Evolutionary conservation across 169 alveolate species (phyloP), one percentile per base, ranked within the genome.

Genomic region (Miamiensis avidus): DNA sequence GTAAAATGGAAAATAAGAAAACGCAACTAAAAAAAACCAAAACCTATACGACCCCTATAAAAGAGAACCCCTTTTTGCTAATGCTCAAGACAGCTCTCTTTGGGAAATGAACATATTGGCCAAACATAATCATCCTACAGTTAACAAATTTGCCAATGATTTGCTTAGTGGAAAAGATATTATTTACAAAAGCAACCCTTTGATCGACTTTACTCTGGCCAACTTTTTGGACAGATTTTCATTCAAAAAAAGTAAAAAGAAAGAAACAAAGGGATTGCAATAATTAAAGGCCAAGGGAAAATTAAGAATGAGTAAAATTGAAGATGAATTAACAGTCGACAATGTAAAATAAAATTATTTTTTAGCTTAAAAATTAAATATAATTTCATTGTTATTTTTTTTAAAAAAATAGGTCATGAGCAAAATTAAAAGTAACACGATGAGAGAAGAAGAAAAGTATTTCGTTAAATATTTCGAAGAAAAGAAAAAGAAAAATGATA

Each of bases 181-280:
- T 1, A 85, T 85, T n/a, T 95, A 93, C 78, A 86, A 91, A 72
- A 96, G 97, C 1, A 95, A 95, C 81, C 98, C 98, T 31, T 88
- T 95, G 72, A 78, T 90, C n/a, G 98, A 95, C 76, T 95, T 95
- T 76, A 81, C 95, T 29, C 75, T 92, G 28, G 93, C 90, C 31
- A 95, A 94, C 87, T 93, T 95, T 83, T 76, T 95, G 1, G 98
- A 95, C 82, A 82, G 95, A 75, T 92, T 95, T 33, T 84, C 92
- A 65, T 84, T 92, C 31, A 93, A 94, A 85, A 93, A 93, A 78
- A 94, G 96, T 16, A 93, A 93, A 89, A 87, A 92, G 33, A 87
- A 89, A 75, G 92, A 91, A 81, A 84, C 78, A 11, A 83, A 82
- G 78, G 90, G 89, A 77, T 82, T 92, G n/a, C 77, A 83, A 69